Base-by-base conservation (phyloP, 2,329 filamentous ascomycete genomes). In the Plectosphaerella cucumerina region DNA sequence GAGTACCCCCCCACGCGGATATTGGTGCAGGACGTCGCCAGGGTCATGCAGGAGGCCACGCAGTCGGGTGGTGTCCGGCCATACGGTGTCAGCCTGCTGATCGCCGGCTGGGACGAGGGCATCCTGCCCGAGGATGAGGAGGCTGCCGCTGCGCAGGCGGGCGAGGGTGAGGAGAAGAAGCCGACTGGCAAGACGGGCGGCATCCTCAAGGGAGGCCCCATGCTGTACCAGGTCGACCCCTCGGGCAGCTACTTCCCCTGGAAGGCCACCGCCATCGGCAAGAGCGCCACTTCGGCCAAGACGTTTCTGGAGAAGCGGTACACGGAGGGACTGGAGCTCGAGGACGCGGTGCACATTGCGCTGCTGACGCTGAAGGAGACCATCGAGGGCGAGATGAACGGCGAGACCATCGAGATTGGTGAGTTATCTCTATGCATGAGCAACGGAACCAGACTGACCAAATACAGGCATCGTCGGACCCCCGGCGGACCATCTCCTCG, bases 1-100 rank as follows among this genome's bases (percentile, higher is more conserved):
- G 94, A 99, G 77, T 99, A 99, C 77, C 94, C 94, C n/a, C 94
- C 94, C 6, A 99, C 94, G 51, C 86, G 94, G 70, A 99, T 99
- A 87, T 83, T 99, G 75, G 94, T 99, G 51, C 94, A 99, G 74
- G 94, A 99, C 65, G 92, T 99, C 52, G 94, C 94, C 53, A 84
- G 91, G 58, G 93, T 97, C 60, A 97, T 99, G 87, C 94, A 99
- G 75, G 94, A 99, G 75, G 94, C 94, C 55, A 99, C 94, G 54
- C 94, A 99, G 73, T 96, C 90, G 37, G 94, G 94, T 67, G 94
- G 94, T 84, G 93, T 99, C 57, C 83, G 94, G 58, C 94, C 94
- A 44, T 99, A 97, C 69, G 94, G 94, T 65, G 94, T 99, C 64
- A 96, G 90, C 71, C 76, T 99, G 74, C 77, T 99, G 69, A 87